These are phyloP conservation scores for Penicillium psychrosexuale DNA, from an alignment of 2,329 filamentous ascomycete genomes.

Conservation along the genomic window DNA sequence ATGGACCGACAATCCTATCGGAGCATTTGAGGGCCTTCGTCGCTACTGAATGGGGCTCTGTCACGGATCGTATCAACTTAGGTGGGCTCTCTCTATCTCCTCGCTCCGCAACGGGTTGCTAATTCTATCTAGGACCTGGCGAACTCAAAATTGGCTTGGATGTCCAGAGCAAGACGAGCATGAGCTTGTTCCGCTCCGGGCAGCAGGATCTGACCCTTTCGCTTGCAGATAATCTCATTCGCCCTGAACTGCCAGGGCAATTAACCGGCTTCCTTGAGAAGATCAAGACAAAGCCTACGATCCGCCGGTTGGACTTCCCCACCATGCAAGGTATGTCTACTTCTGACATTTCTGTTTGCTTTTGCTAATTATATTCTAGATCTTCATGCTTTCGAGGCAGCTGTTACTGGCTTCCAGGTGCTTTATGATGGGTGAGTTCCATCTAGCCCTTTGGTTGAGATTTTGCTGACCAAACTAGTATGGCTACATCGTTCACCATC, in stretches of 20 bases:
- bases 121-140: constrained; percentile 54
- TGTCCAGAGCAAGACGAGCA: constrained; percentile 57
- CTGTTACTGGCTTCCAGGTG: constrained; percentile 76
- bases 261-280: constrained; percentile 62
- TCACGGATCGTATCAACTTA: constrained; percentile 81
- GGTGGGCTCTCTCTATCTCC: constrained; percentile 36
- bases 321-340: constrained; percentile 45
- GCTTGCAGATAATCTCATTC: constrained; percentile 64
- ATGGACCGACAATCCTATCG: constrained; percentile 67
- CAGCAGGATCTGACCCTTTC: constrained; percentile 76
- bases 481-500: constrained; percentile 74
- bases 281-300: constrained; percentile 58
- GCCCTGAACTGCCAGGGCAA: constrained; percentile 60
- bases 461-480: constrained; percentile 31
- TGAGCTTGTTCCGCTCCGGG: constrained; percentile 67
- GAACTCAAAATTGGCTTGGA: constrained; percentile 67
- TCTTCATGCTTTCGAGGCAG: constrained; percentile 73
- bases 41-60: constrained; percentile 70
- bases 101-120: constrained; percentile 6
- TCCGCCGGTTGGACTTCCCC: constrained; percentile 70
- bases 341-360: neutral
- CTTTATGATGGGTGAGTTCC: constrained; percentile 61
- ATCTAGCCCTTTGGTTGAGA: constrained; percentile 3
- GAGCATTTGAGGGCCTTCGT: constrained; percentile 72
- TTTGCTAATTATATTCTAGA: constrained; percentile 44